Evolutionary conservation across 2,329 filamentous ascomycete species (phyloP).

Genomic region (Endothia cerciana): DNA sequence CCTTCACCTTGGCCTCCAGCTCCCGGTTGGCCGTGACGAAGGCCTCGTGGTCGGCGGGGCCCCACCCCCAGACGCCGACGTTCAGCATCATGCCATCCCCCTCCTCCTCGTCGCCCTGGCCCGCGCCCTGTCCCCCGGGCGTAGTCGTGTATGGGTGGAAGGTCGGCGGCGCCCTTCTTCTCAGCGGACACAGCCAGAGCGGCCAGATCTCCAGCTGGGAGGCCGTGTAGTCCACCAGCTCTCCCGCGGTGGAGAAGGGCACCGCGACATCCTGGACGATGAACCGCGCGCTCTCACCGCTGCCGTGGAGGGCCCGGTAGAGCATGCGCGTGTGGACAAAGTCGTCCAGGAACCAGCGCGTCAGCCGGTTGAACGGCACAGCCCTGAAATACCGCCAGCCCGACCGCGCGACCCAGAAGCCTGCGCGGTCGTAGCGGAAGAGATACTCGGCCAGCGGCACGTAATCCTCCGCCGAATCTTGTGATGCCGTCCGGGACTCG

Average conservation of each 20-base stretch:
- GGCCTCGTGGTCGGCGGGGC: slow-evolving; percentile 56
- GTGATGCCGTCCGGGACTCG: slow-evolving; percentile 44
- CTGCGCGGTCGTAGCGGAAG: slow-evolving; percentile 76
- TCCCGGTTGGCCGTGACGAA: slow-evolving; percentile 72
- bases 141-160: slow-evolving; percentile 58
- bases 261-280: slow-evolving; percentile 70
- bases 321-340: slow-evolving; percentile 76
- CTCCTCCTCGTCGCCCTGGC: slow-evolving; percentile 32
- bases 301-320: slow-evolving; percentile 72
- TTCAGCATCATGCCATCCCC: slow-evolving; percentile 55
- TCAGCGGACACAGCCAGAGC: slow-evolving; percentile 62
- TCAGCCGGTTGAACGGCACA: slow-evolving; percentile 67
- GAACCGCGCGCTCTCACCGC: slow-evolving; percentile 66
- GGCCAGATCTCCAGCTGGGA: slow-evolving; percentile 59
- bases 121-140: slow-evolving; percentile 22
- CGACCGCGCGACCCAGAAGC: slow-evolving; percentile 72
- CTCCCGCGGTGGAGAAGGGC: slow-evolving; percentile 55
- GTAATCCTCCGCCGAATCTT: slow-evolving; percentile 49
- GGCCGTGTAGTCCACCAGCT: slow-evolving; percentile 60
- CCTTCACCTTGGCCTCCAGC: slow-evolving; percentile 70
- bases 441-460: slow-evolving; percentile 74
- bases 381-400: slow-evolving; percentile 69
- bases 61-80: slow-evolving; percentile 80
- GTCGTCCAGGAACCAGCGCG: slow-evolving; percentile 71
- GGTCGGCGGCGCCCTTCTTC: slow-evolving; percentile 51